phyloP scores from a whole-genome alignment of 2,329 filamentous ascomycete species.

The Proliferodiscus dingleyae region DNA sequence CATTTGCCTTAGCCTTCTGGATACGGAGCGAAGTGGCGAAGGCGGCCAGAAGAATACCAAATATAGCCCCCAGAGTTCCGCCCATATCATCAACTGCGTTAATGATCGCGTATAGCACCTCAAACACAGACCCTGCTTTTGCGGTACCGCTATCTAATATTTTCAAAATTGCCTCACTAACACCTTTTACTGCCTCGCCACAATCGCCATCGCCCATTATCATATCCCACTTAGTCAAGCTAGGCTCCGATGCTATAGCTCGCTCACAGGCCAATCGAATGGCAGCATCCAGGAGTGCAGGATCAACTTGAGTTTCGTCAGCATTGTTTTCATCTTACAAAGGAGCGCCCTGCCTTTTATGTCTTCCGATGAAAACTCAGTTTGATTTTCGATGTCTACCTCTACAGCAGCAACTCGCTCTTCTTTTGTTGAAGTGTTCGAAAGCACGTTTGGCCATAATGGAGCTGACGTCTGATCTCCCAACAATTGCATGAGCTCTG shows the following conservation, averaged over 20 bases:
- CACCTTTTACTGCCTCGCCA: slow-evolving; percentile 30
- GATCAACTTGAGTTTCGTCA: slow-evolving; percentile 23
- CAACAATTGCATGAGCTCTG: slow-evolving; percentile 42
- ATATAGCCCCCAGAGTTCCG: slow-evolving; percentile 31
- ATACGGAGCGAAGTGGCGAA: slow-evolving; percentile 18
- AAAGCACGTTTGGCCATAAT: slow-evolving; percentile 25
- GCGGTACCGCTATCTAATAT: slow-evolving; percentile 29
- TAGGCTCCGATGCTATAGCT: slow-evolving; percentile 40
- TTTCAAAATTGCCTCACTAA: slow-evolving; percentile 23
- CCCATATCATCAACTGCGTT: slow-evolving; percentile 34
- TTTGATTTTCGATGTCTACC: slow-evolving; percentile 20
- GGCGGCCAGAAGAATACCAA: slow-evolving; percentile 29
- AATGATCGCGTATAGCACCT: slow-evolving; percentile 28
- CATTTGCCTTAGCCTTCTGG: background rate
- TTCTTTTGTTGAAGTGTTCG: slow-evolving; percentile 22
- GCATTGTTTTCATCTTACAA: slow-evolving; percentile 4
- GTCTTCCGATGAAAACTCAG: slow-evolving; percentile 16
- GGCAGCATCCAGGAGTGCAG: slow-evolving; percentile 24
- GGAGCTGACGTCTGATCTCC: slow-evolving; percentile 45
- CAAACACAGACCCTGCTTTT: slow-evolving; percentile 30
- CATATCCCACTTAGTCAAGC: slow-evolving; percentile 48
- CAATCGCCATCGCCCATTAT: slow-evolving; percentile 33
- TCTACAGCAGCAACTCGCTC: slow-evolving; percentile 3
- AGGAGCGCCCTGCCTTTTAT: slow-evolving; percentile 12
- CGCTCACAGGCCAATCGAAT: slow-evolving; percentile 31